Conservation (phyloP, 2,329 filamentous ascomycete genomes). For the Huntiella abstrusa region DNA sequence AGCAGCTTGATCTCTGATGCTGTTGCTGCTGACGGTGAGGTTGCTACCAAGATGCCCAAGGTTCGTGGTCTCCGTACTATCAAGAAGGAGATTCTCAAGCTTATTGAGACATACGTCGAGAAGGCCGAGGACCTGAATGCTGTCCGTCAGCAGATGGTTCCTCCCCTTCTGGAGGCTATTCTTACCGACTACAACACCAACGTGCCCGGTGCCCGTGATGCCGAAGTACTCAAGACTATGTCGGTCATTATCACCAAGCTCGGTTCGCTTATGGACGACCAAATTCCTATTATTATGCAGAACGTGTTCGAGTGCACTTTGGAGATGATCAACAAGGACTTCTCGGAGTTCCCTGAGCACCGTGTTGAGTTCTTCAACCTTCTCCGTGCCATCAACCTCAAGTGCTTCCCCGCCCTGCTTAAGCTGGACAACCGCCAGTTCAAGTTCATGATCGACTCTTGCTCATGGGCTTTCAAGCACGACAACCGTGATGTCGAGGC, state of each 20-base stretch:
- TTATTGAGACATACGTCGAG: slow-evolving; percentile 95
- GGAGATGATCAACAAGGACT: slow-evolving; percentile 99
- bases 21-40: slow-evolving; percentile 44
- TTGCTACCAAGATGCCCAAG: slow-evolving; percentile 94
- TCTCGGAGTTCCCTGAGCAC: slow-evolving; percentile 96
- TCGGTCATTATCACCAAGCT: slow-evolving; percentile 94
- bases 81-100: slow-evolving; percentile 97
- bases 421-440: slow-evolving; percentile 93
- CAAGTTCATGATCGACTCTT: slow-evolving; percentile 98
- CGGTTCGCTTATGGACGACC: slow-evolving; percentile 90
- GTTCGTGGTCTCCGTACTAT: slow-evolving; percentile 89
- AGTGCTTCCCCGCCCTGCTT: slow-evolving; percentile 86
- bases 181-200: slow-evolving; percentile 94
- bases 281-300: slow-evolving; percentile 94
- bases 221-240: slow-evolving; percentile 93
- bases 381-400: slow-evolving; percentile 83
- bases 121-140: slow-evolving; percentile 93
- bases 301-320: slow-evolving; percentile 96
- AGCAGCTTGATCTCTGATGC: slow-evolving; percentile 89
- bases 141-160: slow-evolving; percentile 84
- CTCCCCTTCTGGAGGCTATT: slow-evolving; percentile 84
- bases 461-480: slow-evolving; percentile 99
- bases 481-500: slow-evolving; percentile 96
- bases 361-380: slow-evolving; percentile 99
- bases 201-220: slow-evolving; percentile 84